A percentile compares a stretch with the other conserved stretches of the same genome.
Conservation (phyloP, 805 yeast species). For the Candida krabiensis region DNA sequence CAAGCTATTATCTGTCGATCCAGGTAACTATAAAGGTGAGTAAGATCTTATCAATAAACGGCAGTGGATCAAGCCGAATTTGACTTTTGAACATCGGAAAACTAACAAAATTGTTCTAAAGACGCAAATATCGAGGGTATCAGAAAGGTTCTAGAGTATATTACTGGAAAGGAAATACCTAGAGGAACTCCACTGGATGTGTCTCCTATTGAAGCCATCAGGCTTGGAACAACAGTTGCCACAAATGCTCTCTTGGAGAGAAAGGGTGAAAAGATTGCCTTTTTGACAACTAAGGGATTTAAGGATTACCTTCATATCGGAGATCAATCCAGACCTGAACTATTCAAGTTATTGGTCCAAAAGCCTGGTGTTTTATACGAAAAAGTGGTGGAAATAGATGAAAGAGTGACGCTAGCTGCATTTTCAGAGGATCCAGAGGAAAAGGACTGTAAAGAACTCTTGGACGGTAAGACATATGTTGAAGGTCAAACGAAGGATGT, state of each 20-base stretch:
- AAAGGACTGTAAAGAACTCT: constrained; percentile 33
- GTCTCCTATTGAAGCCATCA: constrained; percentile 56
- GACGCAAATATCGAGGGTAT: constrained; percentile 92
- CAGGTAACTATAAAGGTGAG: constrained; percentile 32
- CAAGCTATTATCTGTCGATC: constrained; percentile 82
- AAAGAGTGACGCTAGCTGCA: constrained; percentile 75
- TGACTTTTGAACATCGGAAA: not conserved
- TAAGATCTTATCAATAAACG: too few species aligned
- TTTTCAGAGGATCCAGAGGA: constrained; percentile 65
- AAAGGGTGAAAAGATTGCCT: constrained; percentile 79
- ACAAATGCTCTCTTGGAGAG: constrained; percentile 84
- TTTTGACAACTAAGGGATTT: constrained; percentile 80
- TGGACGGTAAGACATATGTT: constrained; percentile 27
- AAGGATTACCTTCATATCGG: constrained; percentile 77
- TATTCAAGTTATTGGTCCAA: constrained; percentile 70
- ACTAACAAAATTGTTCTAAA: not conserved
- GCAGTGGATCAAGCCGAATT: not conserved
- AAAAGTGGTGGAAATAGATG: constrained; percentile 74
- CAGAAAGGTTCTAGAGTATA: constrained; percentile 63
- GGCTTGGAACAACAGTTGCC: constrained; percentile 38
- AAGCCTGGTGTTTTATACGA: constrained; percentile 68
- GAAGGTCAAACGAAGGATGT: constrained; percentile 39
- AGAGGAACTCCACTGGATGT: constrained; percentile 55
- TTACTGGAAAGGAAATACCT: constrained; percentile 50
- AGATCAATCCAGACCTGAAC: constrained; percentile 82